These are phyloP conservation scores for Allium cepa DNA, from an alignment of 106 monocot genomes.

Conservation along the genomic window DNA sequence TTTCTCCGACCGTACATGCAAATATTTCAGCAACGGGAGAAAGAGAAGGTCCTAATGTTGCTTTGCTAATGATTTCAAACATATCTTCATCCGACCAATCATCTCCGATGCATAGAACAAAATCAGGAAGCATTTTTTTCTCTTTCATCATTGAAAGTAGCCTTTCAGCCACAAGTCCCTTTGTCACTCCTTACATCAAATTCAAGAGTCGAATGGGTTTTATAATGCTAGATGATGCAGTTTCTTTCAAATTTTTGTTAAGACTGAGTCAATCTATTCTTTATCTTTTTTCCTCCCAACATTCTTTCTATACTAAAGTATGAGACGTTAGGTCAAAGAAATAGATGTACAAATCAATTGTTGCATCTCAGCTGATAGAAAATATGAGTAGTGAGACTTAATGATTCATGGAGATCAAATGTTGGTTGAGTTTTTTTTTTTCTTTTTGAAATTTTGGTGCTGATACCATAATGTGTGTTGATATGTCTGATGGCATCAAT, in stretches of 20 bases:
- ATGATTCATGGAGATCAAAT: too few relatives aligned
- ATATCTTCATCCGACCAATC: conserved; percentile 53
- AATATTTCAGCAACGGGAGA: conserved; percentile 38
- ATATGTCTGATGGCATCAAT: too few relatives aligned
- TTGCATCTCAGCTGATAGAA: too few relatives aligned
- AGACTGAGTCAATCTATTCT: neutral
- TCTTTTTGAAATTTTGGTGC: too few relatives aligned
- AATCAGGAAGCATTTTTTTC: conserved; percentile 28
- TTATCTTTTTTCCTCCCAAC: neutral
- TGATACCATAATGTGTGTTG: too few relatives aligned
- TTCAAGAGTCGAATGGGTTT: neutral
- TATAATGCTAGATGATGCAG: neutral
- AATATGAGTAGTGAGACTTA: too few relatives aligned
- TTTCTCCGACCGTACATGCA: conserved; percentile 44
- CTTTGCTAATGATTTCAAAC: conserved; percentile 39
- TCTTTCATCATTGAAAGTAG: conserved; percentile 27
- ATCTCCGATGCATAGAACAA: conserved; percentile 52
- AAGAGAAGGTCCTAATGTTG: conserved; percentile 17
- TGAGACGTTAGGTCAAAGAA: neutral
- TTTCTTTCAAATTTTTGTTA: neutral
- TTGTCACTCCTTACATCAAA: conserved; percentile 28
- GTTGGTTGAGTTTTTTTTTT: too few relatives aligned
- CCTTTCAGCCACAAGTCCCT: conserved; percentile 32
- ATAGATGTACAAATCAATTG: too few relatives aligned
- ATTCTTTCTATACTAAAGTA: neutral